phyloP scores from a whole-genome alignment of 495 filamentous ascomycete species.

The Choiromyces venosus region DNA sequence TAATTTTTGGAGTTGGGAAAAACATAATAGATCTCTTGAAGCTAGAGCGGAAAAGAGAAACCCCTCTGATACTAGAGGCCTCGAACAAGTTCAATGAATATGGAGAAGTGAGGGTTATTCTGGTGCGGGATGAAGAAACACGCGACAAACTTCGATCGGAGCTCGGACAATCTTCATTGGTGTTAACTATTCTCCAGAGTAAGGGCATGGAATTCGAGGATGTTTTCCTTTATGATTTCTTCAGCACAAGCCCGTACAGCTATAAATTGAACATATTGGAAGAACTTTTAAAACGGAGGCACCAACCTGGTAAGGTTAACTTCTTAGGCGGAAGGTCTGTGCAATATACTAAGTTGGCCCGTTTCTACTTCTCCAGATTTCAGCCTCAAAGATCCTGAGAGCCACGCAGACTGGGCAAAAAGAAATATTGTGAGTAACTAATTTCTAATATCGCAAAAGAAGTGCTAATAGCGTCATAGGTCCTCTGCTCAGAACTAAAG shows the following conservation, averaged over 20 bases:
- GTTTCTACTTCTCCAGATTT: not conserved
- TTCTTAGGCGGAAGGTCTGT: not conserved
- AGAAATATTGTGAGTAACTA: conserved; percentile 16
- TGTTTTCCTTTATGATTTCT: no score
- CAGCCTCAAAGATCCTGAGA: not conserved
- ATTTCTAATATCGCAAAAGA: not conserved
- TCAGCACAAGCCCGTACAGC: no score
- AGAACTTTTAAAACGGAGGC: not conserved
- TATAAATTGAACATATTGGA: no score
- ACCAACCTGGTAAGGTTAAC: not conserved
- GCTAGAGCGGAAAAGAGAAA: conserved; percentile 39
- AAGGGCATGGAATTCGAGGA: no score
- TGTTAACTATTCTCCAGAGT: conserved; percentile 47
- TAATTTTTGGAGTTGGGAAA: not conserved
- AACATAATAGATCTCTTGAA: conserved; percentile 9
- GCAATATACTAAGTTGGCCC: conserved; percentile 5
- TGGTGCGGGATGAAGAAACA: no score
- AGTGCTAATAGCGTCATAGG: conserved; percentile 7
- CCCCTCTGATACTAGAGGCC: conserved; percentile 37
- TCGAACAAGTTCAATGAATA: conserved; percentile 39
- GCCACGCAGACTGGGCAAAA: not conserved
- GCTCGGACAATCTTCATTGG: conserved; percentile 41
- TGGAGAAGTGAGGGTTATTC: conserved; percentile 18
- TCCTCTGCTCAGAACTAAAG: conserved; percentile 22
- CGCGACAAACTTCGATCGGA: not conserved